These are phyloP conservation scores for Phialophora chinensis DNA, from an alignment of 2,329 filamentous ascomycete species.

Conservation along the genomic window DNA sequence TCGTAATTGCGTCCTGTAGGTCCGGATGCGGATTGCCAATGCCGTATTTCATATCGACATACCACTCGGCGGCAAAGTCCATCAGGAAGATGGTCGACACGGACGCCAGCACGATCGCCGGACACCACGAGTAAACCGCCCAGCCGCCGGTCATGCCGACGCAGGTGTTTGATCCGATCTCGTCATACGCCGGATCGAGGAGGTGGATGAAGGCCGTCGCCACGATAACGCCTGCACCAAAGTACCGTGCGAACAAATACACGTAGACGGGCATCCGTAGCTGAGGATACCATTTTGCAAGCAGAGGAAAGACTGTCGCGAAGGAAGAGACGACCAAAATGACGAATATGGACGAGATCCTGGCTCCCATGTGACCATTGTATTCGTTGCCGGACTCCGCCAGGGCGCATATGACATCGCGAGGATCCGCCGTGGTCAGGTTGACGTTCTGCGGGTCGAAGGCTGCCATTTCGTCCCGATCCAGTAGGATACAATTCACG, in stretches of 20 bases:
- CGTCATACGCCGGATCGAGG: slow-evolving; percentile 52
- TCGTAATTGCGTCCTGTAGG: slow-evolving; percentile 30
- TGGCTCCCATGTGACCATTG: slow-evolving; percentile 55
- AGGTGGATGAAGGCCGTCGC: slow-evolving; percentile 57
- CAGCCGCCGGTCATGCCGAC: slow-evolving; percentile 61
- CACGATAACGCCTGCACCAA: slow-evolving; percentile 55
- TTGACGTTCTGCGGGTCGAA: slow-evolving; percentile 46
- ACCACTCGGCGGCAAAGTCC: slow-evolving; percentile 59
- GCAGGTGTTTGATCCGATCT: slow-evolving; percentile 56
- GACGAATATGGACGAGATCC: slow-evolving; percentile 54
- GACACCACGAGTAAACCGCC: slow-evolving; percentile 54
- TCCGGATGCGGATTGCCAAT: slow-evolving; percentile 31
- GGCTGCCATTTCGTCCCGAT: no score
- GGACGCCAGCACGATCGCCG: slow-evolving; percentile 57
- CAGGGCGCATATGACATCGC: slow-evolving; percentile 60
- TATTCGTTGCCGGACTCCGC: slow-evolving; percentile 57
- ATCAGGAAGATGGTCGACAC: slow-evolving; percentile 58
- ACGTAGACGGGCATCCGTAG: slow-evolving; percentile 51
- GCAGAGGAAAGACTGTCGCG: slow-evolving; percentile 54
- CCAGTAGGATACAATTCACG: no score
- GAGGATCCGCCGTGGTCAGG: slow-evolving; percentile 50
- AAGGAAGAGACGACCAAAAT: slow-evolving; percentile 48
- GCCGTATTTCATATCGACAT: slow-evolving; percentile 57
- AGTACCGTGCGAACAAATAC: slow-evolving; percentile 57
- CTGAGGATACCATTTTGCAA: slow-evolving; percentile 48